A percentile compares a stretch with the other conserved stretches of the same genome.
phyloP scores from a whole-genome alignment of 805 yeast species.

The Cyberlindnera saturnus region DNA sequence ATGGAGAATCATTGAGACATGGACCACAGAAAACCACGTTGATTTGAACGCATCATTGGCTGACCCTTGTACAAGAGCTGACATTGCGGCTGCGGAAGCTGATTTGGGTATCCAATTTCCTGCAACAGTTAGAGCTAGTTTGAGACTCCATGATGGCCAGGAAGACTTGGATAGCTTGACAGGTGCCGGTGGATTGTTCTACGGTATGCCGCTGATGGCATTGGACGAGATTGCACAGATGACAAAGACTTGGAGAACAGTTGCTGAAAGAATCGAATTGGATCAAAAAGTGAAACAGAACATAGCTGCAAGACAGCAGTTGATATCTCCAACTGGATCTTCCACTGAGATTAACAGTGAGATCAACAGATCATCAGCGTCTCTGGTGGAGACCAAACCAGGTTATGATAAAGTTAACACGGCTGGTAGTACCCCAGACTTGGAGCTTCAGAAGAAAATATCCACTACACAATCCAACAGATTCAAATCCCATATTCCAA shows the following conservation, averaged over 20 bases:
- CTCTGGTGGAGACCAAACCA: conserved; percentile 24
- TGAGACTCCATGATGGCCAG: conserved; percentile 87
- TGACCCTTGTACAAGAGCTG: conserved; percentile 74
- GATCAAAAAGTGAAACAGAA: conserved; percentile 21
- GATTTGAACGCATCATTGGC: conserved; percentile 76
- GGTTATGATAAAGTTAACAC: conserved; percentile 19
- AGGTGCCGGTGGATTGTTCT: conserved; percentile 66
- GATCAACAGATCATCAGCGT: conserved; percentile 11
- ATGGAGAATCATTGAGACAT: conserved; percentile 84
- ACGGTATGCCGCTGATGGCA: conserved; percentile 74
- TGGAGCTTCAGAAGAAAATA: conserved; percentile 19
- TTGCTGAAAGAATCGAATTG: conserved; percentile 38
- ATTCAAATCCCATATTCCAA: conserved; percentile 38
- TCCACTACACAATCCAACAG: conserved; percentile 21
- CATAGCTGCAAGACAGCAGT: conserved; percentile 12
- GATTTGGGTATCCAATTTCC: conserved; percentile 77
- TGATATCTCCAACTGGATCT: conserved; percentile 23
- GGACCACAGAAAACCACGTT: conserved; percentile 74
- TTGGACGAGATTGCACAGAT: conserved; percentile 75
- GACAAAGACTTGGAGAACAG: conserved; percentile 81
- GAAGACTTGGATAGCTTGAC: conserved; percentile 66
- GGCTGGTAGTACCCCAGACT: conserved; percentile 9
- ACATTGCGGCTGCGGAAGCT: conserved; percentile 74
- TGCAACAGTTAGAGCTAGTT: conserved; percentile 72
- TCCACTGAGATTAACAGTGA: conserved; percentile 15